Conservation (phyloP, 2,329 filamentous ascomycete species). For the Botrytis fabae region DNA sequence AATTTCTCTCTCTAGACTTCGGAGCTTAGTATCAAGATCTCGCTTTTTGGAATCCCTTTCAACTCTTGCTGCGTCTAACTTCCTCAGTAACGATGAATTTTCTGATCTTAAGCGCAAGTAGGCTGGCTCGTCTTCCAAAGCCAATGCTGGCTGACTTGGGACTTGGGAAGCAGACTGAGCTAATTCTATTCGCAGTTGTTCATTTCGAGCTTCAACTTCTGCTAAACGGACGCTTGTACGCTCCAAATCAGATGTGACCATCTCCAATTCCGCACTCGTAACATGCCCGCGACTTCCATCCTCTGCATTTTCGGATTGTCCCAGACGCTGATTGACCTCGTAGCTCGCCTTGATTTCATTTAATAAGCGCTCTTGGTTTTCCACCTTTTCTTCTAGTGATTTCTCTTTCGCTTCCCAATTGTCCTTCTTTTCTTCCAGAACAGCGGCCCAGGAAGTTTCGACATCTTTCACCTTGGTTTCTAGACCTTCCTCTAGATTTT, state of each 20-base stretch:
- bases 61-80: conserved; percentile 78
- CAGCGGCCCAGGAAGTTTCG: conserved; percentile 84
- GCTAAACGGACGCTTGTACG: conserved; percentile 83
- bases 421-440: conserved; percentile 88
- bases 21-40: conserved; percentile 71
- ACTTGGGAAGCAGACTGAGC: conserved; percentile 81
- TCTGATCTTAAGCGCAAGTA: conserved; percentile 89
- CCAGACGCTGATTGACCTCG: conserved; percentile 90
- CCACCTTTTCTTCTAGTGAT: conserved; percentile 86
- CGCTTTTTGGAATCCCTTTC: conserved; percentile 82
- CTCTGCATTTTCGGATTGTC: conserved; percentile 65
- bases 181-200: conserved; percentile 85
- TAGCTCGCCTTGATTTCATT: conserved; percentile 97
- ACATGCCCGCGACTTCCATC: conserved; percentile 62
- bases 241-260: conserved; percentile 88
- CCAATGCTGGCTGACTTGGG: conserved; percentile 57
- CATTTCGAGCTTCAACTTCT: conserved; percentile 90
- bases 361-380: conserved; percentile 87
- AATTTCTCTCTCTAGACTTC: conserved; percentile 77
- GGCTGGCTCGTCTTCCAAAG: conserved; percentile 83
- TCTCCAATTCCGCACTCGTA: conserved; percentile 86
- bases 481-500: conserved; percentile 72
- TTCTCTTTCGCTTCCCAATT: conserved; percentile 97
- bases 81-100: conserved; percentile 87
- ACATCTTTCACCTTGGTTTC: conserved; percentile 85